Evolutionary conservation across 768 basidiomycete species (phyloP).

Genomic region (Tephrocybe sp.): DNA sequence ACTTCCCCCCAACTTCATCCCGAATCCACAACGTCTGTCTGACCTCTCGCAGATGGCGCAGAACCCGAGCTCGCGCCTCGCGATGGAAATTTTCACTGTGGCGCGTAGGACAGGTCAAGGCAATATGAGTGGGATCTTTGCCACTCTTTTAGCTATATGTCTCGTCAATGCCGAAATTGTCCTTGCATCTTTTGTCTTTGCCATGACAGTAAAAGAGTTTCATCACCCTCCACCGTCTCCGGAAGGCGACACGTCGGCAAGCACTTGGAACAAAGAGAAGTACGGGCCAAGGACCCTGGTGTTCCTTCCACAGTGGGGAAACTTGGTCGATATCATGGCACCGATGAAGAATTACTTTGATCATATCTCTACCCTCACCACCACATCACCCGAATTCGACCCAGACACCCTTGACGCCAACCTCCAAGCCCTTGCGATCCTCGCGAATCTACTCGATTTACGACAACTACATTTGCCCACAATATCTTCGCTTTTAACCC

Average conservation of each 20-base stretch:
- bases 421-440: constrained; percentile 60
- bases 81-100: constrained; percentile 48
- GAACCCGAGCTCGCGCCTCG: constrained; percentile 43
- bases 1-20: constrained; percentile 11
- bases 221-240: constrained; percentile 31
- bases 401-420: constrained; percentile 29
- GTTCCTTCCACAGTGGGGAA: constrained; percentile 1
- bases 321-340: background rate
- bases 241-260: constrained; percentile 17
- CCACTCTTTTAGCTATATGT: constrained; percentile 57
- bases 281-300: constrained; percentile 12
- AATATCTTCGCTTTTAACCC: constrained; percentile 42
- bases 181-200: constrained; percentile 70
- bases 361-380: background rate
- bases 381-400: constrained; percentile 3
- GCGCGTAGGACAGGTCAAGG: constrained; percentile 55
- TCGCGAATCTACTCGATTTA: constrained; percentile 50
- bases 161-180: constrained; percentile 79
- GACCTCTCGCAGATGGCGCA: constrained; percentile 34
- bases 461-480: constrained; percentile 44
- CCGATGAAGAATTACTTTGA: constrained; percentile 5
- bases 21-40: constrained; percentile 21
- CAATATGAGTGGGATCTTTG: constrained; percentile 60
- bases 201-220: constrained; percentile 61
- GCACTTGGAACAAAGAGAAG: constrained; percentile 3